phyloP scores from a whole-genome alignment of 2,329 filamentous ascomycete species.

The Ophiostoma ips region DNA sequence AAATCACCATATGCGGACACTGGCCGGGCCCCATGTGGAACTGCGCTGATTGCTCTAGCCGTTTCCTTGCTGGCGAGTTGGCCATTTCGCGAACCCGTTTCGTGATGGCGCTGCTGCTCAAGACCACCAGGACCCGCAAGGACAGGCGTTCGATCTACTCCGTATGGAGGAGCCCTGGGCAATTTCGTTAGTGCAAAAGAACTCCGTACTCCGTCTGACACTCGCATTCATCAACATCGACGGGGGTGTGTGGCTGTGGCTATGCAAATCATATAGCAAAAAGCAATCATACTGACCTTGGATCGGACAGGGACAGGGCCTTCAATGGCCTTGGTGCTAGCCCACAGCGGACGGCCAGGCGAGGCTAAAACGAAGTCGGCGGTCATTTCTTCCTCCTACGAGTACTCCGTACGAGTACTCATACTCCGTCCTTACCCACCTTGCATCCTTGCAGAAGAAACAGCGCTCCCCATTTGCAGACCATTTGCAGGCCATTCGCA shows the following conservation, averaged over 20 bases:
- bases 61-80: background rate
- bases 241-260: background rate
- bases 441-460: background rate
- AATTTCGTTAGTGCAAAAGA: background rate
- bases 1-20: background rate
- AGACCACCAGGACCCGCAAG: conserved; percentile 1
- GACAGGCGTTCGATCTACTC: background rate
- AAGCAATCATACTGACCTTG: background rate
- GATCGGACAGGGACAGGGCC: background rate
- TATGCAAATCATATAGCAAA: background rate
- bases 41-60: background rate
- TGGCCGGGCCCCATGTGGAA: background rate
- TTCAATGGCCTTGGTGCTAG: background rate
- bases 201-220: background rate
- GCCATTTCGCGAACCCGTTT: background rate
- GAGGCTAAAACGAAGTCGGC: background rate
- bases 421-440: background rate
- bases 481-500: too few relatives aligned
- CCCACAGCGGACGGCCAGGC: background rate
- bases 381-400: background rate
- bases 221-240: too few relatives aligned
- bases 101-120: background rate
- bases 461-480: too few relatives aligned
- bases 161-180: background rate
- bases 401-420: too few relatives aligned